Base-by-base conservation (phyloP, 176 grass and related monocot genomes). In the Oryza coarctata region DNA sequence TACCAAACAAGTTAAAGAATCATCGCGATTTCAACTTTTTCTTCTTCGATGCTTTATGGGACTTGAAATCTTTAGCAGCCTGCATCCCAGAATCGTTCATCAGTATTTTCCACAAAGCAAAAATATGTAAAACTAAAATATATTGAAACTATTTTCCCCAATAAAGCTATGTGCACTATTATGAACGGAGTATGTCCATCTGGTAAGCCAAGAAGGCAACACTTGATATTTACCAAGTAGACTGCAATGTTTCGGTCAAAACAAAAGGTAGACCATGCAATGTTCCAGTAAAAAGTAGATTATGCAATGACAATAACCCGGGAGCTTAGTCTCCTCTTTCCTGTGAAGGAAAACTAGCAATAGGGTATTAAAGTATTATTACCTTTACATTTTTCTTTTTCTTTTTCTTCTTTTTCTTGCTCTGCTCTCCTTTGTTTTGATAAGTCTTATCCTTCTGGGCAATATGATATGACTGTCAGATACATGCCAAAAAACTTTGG, bases 321-420 rank as follows among this genome's bases (percentile, higher is more conserved):
- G 7, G 7, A 60, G n/a, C 55, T 22, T 52, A 52, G 9, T 52
- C 47, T 52, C 47, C 17, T 52, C 47, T 52, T 55, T 55, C 50
- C 7, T 60, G n/a, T 60, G n/a, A n/a, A 63, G 17, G 18, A 22
- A 57, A 23, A 38, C 18, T 22, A 12, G 22, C 34, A 66, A 22
- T 15, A 52, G 1, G 27, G 6, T 1, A 60, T 11, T 7, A 60
- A 1, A 58, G 47, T 13, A 60, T 60, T 38, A 77, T 83, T 86
- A 91, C 89, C 85, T 92, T 90, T 35, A 75, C 52, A 25, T 87
- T 88, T 71, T 84, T 80, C 38, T 84, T 91, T 87, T 93, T 93
- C 70, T 86, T 92, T 63, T 92, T 92, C 74, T 89, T 94, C 67
- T 89, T 96, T 73, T 77, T 85, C 77, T 87, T 80, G 29, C 68